Conservation (phyloP, 2,329 filamentous ascomycete genomes). For the Pseudogymnoascus sp. region DNA sequence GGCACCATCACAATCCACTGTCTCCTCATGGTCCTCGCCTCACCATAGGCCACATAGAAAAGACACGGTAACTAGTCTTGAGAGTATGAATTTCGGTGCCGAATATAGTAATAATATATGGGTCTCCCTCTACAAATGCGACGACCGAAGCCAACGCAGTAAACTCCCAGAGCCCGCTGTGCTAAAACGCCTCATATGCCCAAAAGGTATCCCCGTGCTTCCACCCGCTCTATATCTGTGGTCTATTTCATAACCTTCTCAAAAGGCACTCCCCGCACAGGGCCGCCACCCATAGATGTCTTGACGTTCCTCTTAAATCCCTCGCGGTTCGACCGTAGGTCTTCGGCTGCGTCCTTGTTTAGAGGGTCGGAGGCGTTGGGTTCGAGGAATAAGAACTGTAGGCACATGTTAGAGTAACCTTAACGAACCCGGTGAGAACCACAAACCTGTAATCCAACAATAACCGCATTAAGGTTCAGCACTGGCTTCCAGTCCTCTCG, state of each 20-base stretch:
- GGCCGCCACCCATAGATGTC: constrained; percentile 72
- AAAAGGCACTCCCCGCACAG: constrained; percentile 64
- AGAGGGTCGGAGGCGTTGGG: constrained; percentile 95
- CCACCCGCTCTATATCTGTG: not conserved
- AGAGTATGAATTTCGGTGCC: not conserved
- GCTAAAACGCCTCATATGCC: constrained; percentile 12
- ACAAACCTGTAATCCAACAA: constrained; percentile 79
- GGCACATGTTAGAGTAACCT: not conserved
- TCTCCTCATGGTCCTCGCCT: not conserved
- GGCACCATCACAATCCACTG: not conserved
- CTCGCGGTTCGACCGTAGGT: constrained; percentile 77
- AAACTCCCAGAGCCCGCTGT: constrained; percentile 3
- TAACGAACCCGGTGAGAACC: not conserved
- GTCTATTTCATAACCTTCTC: constrained; percentile 67
- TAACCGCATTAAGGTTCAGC: constrained; percentile 90
- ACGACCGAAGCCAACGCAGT: not conserved
- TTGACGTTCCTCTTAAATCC: constrained; percentile 88
- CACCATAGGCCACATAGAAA: not conserved
- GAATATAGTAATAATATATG: not conserved
- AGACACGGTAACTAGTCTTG: not conserved
- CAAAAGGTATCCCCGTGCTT: not conserved
- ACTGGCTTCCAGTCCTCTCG: constrained; percentile 99
- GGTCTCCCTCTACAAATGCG: not conserved
- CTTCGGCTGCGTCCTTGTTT: constrained; percentile 95
- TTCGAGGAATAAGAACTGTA: constrained; percentile 90